A percentile compares a stretch with the other conserved stretches of the same genome.
phyloP scores from a whole-genome alignment of 345 rosid species.

The Eucalyptus sp. region DNA sequence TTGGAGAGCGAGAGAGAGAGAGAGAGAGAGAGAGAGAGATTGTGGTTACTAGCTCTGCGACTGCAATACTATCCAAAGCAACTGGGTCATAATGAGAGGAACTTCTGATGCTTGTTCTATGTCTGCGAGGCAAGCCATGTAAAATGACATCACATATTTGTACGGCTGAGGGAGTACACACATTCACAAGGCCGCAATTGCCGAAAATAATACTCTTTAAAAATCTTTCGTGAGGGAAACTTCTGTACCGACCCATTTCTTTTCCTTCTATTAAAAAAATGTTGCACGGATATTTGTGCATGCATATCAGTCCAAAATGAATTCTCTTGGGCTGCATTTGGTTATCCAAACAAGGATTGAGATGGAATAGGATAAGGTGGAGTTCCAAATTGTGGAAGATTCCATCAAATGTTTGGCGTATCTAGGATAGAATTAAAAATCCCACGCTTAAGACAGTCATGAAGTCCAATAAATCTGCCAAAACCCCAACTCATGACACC shows the following conservation, averaged over 20 bases:
- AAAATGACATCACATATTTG: not conserved
- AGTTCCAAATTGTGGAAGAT: not conserved
- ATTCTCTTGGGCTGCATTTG: not conserved
- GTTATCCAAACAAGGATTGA: not conserved
- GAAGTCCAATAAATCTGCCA: conserved; percentile 56
- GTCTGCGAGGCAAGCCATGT: not conserved
- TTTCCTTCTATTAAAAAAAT: not conserved
- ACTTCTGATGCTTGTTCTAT: not conserved
- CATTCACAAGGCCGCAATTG: not conserved
- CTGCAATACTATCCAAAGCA: not conserved
- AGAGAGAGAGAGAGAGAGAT: not conserved
- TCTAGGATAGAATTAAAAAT: not conserved
- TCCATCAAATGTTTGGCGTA: not conserved
- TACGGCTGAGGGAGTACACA: not conserved
- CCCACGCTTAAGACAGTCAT: conserved; percentile 48
- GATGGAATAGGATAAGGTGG: not conserved
- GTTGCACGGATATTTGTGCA: not conserved
- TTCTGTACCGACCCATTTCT: not conserved
- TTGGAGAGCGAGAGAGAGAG: not conserved
- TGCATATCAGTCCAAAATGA: not conserved
- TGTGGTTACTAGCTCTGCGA: not conserved
- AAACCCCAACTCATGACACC: conserved; percentile 31
- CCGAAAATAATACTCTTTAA: not conserved
- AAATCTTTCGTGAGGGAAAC: not conserved
- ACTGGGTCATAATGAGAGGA: not conserved